phyloP scores from a whole-genome alignment of 2,329 filamentous ascomycete genomes.

The Neopestalotiopsis rosae region DNA sequence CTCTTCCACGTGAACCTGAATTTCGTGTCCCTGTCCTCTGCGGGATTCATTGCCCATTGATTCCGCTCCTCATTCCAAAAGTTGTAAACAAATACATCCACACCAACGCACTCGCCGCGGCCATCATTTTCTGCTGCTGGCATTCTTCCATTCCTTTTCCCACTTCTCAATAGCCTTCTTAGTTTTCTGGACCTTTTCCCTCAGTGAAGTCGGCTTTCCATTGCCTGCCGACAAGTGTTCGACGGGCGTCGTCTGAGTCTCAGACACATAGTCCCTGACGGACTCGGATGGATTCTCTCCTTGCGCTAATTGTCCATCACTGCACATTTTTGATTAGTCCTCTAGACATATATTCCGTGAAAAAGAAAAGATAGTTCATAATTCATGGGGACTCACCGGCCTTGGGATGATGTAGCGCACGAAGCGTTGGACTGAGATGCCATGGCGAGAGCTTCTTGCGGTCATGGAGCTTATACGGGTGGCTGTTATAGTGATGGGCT shows the following conservation, averaged over 20 bases:
- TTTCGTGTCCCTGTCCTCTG: too few species aligned
- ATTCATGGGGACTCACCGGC: not conserved
- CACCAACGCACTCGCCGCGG: too few species aligned
- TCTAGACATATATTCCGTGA: not conserved
- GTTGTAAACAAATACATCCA: too few species aligned
- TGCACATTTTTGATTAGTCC: not conserved
- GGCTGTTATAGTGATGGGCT: too few species aligned
- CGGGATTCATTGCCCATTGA: too few species aligned
- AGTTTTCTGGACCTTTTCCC: not conserved
- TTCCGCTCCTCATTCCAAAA: too few species aligned
- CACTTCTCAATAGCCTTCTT: not conserved
- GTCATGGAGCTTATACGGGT: not conserved
- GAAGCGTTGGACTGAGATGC: not conserved
- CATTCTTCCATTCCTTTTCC: not conserved
- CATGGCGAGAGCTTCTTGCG: not conserved
- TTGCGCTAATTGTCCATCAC: not conserved
- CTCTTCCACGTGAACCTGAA: too few species aligned
- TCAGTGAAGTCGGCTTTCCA: not conserved
- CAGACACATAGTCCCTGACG: not conserved
- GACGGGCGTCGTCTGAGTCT: not conserved
- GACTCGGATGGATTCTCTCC: not conserved
- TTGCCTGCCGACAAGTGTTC: not conserved
- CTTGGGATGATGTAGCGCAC: not conserved
- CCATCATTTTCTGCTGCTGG: not conserved
- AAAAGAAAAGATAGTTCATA: not conserved